Evolutionary conservation across 2,329 filamentous ascomycete species (phyloP).

Genomic region (Alternaria postmessia): DNA sequence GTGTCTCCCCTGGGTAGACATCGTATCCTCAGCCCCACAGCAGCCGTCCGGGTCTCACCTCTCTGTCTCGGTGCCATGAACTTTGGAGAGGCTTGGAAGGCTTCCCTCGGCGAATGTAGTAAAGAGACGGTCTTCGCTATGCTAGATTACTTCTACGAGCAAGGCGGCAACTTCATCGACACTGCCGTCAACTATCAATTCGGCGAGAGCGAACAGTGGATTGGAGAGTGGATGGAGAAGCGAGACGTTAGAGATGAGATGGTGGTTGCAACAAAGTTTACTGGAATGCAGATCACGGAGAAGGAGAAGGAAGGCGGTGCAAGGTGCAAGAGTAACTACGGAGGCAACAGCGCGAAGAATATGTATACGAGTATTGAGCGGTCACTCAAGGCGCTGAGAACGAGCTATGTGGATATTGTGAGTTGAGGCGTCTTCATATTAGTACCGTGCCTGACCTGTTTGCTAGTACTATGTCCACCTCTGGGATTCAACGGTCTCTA

Average conservation of each 20-base stretch:
- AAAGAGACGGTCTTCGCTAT: slow-evolving; percentile 70
- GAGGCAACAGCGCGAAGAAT: slow-evolving; percentile 28
- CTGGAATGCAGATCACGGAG: slow-evolving; percentile 42
- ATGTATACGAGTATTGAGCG: slow-evolving; percentile 23
- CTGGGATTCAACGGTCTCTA: slow-evolving; percentile 54
- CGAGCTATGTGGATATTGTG: slow-evolving; percentile 69
- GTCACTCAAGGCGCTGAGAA: slow-evolving; percentile 51
- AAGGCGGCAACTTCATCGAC: slow-evolving; percentile 78
- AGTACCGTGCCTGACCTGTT: slow-evolving; percentile 32
- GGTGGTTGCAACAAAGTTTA: slow-evolving; percentile 54
- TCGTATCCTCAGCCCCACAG: slow-evolving; percentile 71
- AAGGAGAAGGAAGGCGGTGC: slow-evolving; percentile 11
- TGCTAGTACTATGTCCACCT: slow-evolving; percentile 48
- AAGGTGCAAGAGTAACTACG: slow-evolving; percentile 32
- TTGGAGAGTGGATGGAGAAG: slow-evolving; percentile 56
- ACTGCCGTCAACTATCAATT: slow-evolving; percentile 58
- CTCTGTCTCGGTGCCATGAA: slow-evolving; percentile 68
- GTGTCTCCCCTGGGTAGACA: slow-evolving; percentile 68
- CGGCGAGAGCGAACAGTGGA: slow-evolving; percentile 54
- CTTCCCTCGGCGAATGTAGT: slow-evolving; percentile 70
- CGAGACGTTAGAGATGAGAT: slow-evolving; percentile 51
- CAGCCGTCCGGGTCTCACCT: slow-evolving; percentile 63
- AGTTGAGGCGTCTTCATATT: slow-evolving; percentile 7
- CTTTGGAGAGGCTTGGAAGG: slow-evolving; percentile 67
- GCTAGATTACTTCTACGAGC: slow-evolving; percentile 71